Conservation (phyloP, 768 basidiomycete species). For the Termitomyces sp. region DNA sequence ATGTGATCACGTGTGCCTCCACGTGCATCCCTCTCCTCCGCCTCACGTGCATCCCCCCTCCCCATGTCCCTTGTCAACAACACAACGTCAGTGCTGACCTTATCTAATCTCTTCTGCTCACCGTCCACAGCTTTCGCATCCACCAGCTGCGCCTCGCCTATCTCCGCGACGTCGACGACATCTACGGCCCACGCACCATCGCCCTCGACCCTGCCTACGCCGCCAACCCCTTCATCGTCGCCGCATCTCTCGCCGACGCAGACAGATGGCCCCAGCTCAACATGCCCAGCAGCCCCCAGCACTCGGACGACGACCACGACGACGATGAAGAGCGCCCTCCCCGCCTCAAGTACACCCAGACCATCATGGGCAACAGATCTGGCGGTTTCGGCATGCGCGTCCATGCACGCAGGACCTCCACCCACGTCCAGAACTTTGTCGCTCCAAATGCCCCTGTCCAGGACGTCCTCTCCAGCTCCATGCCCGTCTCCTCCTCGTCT, state of each 20-base stretch:
- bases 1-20: too few relatives aligned
- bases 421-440: slow-evolving; percentile 31
- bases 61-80: slow-evolving; percentile 62
- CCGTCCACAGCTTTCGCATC: slow-evolving; percentile 52
- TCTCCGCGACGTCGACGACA: slow-evolving; percentile 84
- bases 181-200: slow-evolving; percentile 77
- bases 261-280: slow-evolving; percentile 84
- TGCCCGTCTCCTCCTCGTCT: slow-evolving; percentile 20
- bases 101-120: background rate
- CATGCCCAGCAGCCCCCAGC: slow-evolving; percentile 62
- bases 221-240: slow-evolving; percentile 79
- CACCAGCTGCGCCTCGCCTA: slow-evolving; percentile 84
- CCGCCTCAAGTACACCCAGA: slow-evolving; percentile 78
- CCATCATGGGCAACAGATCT: slow-evolving; percentile 74
- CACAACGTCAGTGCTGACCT: slow-evolving; percentile 39
- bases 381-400: slow-evolving; percentile 79
- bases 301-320: slow-evolving; percentile 65
- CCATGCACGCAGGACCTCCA: slow-evolving; percentile 51
- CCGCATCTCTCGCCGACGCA: slow-evolving; percentile 72
- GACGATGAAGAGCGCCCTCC: slow-evolving; percentile 25
- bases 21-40: too few relatives aligned
- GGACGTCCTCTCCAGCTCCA: slow-evolving; percentile 24
- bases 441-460: slow-evolving; percentile 28
- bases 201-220: slow-evolving; percentile 73
- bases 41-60: too few relatives aligned